Percentiles rank a stretch among this genome's conserved stretches.
These are phyloP conservation scores for Raddia distichophylla DNA, from an alignment of 176 grass and related monocot species.

Conservation along the genomic window DNA sequence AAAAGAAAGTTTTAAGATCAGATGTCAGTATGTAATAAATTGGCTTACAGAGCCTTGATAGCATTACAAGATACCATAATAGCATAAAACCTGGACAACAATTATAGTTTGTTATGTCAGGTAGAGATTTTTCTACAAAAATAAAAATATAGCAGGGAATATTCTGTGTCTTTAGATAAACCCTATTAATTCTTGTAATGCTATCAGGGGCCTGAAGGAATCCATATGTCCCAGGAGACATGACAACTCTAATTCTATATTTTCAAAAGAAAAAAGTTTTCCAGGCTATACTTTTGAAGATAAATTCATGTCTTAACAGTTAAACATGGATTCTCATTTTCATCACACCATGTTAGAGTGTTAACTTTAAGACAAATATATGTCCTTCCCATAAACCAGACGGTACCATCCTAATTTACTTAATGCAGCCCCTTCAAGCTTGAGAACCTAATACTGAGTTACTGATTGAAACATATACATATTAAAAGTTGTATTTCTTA, in stretches of 20 bases:
- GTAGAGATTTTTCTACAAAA: slow-evolving; percentile 34
- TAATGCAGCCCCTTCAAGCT: not conserved
- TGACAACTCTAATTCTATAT: not conserved
- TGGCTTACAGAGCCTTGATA: not conserved
- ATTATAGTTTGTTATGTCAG: not conserved
- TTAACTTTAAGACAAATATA: not conserved
- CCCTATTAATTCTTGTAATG: slow-evolving; percentile 10
- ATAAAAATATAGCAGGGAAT: slow-evolving; percentile 24
- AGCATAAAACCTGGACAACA: not conserved
- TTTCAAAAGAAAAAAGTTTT: not conserved
- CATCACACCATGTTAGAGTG: not conserved
- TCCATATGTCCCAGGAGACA: not conserved
- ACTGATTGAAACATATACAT: not conserved
- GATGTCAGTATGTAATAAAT: slow-evolving; percentile 7
- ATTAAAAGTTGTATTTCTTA: not conserved
- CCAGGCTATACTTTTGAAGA: not conserved
- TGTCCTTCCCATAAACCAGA: not conserved
- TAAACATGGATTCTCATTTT: no score
- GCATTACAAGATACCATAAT: not conserved
- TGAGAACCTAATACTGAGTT: not conserved
- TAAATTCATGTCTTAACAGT: not conserved
- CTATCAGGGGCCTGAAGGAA: not conserved
- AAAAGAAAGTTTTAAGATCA: slow-evolving; percentile 30
- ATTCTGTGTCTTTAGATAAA: slow-evolving; percentile 46
- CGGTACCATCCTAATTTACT: not conserved